A percentile compares a stretch with the other conserved stretches of the same genome.
These are phyloP conservation scores for Macroventuria anomochaeta DNA, from an alignment of 2,329 filamentous ascomycete species.

Conservation along the genomic window DNA sequence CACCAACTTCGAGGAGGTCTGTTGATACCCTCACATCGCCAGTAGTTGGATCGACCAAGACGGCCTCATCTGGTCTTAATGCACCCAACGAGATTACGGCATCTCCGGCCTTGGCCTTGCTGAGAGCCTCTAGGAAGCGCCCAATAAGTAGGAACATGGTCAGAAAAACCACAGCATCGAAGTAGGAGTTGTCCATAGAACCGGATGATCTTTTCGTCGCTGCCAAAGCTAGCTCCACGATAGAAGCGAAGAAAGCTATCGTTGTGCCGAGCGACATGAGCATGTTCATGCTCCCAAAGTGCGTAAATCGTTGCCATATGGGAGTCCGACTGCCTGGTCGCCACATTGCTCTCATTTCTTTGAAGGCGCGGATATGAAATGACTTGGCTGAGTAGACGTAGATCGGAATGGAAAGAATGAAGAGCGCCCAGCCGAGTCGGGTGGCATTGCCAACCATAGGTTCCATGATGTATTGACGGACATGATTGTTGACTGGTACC, in stretches of 20 bases:
- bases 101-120: slow-evolving; percentile 87
- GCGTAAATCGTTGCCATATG: slow-evolving; percentile 76
- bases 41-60: slow-evolving; percentile 63
- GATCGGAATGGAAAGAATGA: slow-evolving; percentile 81
- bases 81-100: slow-evolving; percentile 81
- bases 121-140: slow-evolving; percentile 83
- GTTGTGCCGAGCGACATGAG: slow-evolving; percentile 87
- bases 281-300: slow-evolving; percentile 98
- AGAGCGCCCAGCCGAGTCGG: slow-evolving; percentile 78
- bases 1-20: slow-evolving; percentile 67
- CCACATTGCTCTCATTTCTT: slow-evolving; percentile 82
- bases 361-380: slow-evolving; percentile 80
- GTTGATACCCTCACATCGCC: slow-evolving; percentile 59
- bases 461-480: slow-evolving; percentile 71
- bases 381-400: slow-evolving; percentile 87
- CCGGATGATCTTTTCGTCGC: slow-evolving; percentile 50
- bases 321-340: slow-evolving; percentile 75
- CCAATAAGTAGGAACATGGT: slow-evolving; percentile 83
- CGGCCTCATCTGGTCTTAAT: slow-evolving; percentile 76
- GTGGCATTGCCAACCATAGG: slow-evolving; percentile 72
- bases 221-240: slow-evolving; percentile 74
- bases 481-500: slow-evolving; percentile 64
- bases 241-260: slow-evolving; percentile 84
- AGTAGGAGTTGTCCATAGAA: slow-evolving; percentile 64
- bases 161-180: slow-evolving; percentile 90